phyloP scores from a whole-genome alignment of 2,329 filamentous ascomycete species.

The Pseudocercospora eumusae region DNA sequence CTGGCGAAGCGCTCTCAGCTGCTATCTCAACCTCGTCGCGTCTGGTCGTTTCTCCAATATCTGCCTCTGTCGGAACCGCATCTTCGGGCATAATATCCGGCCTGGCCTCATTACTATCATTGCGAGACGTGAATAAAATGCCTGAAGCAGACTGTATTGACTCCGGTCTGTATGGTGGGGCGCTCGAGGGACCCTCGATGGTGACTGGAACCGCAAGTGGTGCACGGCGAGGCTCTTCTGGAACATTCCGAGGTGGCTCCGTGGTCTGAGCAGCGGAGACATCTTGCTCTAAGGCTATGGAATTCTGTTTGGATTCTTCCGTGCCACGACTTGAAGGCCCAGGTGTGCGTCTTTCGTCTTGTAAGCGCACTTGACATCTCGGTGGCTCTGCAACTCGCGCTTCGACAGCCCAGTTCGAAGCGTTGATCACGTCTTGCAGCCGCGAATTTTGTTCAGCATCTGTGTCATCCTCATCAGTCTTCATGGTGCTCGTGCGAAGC shows the following conservation, averaged over 20 bases:
- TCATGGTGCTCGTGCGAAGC: not conserved
- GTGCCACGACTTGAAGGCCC: not conserved
- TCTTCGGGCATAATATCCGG: not conserved
- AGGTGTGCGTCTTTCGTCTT: not conserved
- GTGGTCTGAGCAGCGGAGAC: not conserved
- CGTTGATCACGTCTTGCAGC: not conserved
- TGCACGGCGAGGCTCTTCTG: not conserved
- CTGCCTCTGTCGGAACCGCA: not conserved
- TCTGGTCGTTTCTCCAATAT: not conserved
- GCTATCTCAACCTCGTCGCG: not conserved
- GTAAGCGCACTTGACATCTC: not conserved
- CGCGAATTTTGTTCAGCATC: not conserved
- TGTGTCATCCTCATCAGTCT: not conserved
- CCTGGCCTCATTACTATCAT: not conserved
- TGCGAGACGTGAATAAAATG: conserved; percentile 5
- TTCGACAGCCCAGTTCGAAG: conserved; percentile 6
- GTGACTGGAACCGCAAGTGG: not conserved
- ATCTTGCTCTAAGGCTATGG: not conserved
- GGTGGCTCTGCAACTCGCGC: conserved; percentile 7
- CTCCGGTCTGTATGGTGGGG: not conserved
- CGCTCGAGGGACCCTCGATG: not conserved
- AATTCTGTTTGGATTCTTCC: not conserved
- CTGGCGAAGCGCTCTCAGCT: not conserved
- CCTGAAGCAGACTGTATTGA: not conserved
- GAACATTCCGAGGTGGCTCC: not conserved